Evolutionary conservation across 1,284 basidiomycete species (phyloP).

Genomic region (Melampsora americana): DNA sequence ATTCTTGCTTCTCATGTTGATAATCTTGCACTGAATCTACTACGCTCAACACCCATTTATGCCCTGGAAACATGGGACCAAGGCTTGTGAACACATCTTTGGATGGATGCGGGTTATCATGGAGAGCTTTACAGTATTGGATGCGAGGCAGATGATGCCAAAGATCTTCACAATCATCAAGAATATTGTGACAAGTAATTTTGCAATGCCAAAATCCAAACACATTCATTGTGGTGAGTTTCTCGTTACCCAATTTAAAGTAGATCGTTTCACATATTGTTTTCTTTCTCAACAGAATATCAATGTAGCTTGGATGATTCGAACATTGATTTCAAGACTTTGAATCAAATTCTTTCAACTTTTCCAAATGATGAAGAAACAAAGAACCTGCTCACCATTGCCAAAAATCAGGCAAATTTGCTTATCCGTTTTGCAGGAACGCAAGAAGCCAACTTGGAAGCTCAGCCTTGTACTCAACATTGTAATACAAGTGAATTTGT

Average conservation of each 20-base stretch:
- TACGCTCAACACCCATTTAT: slow-evolving; percentile 8
- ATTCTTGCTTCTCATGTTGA: neutral
- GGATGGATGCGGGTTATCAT: too few species aligned
- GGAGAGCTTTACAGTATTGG: too few species aligned
- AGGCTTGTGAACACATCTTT: slow-evolving; percentile 4
- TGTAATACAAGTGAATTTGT: too few species aligned
- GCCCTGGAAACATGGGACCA: slow-evolving; percentile 9
- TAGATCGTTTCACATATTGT: too few species aligned
- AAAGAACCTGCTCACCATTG: neutral
- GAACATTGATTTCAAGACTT: neutral
- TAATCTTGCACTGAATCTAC: slow-evolving; percentile 1
- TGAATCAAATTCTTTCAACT: neutral
- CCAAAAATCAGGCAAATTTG: neutral
- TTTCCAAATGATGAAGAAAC: slow-evolving; percentile 5
- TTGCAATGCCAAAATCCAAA: slow-evolving; percentile 6
- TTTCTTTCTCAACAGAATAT: too few species aligned
- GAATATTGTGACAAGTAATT: slow-evolving; percentile 6
- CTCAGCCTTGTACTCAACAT: too few species aligned
- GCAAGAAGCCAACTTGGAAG: too few species aligned
- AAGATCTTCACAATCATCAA: slow-evolving; percentile 12
- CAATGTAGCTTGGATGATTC: neutral
- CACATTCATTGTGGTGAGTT: slow-evolving; percentile 10
- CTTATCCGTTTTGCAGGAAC: too few species aligned
- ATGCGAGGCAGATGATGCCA: slow-evolving; percentile 9
- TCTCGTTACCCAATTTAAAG: too few species aligned